Evolutionary conservation across 2,329 filamentous ascomycete species (phyloP), one percentile per base, ranked within the genome.

Genomic region (Botrytis hyacinthi): DNA sequence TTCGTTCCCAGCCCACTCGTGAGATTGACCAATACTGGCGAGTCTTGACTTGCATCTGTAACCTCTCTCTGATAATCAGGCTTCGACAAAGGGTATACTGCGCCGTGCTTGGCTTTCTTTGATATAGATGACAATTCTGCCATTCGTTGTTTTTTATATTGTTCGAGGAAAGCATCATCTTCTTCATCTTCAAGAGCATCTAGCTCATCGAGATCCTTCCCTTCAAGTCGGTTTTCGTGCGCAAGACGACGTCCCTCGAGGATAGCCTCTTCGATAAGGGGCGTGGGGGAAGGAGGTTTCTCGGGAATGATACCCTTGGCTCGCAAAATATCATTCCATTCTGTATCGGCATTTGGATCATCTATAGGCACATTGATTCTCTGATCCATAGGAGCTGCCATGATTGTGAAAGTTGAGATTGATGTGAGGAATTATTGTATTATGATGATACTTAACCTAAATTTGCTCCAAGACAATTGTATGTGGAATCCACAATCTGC

Each of bases 241-340:
- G 95, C 95, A 75, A 97, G 86, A 78, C 91, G 87, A 74, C 93
- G 89, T 20, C 93, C 96, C 84, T 97, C 93, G 32, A 92, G 83
- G 65, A 99, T 89, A 6, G 96, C 96, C 85, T 98, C 95, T 84
- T 99, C 92, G 79, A 99, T 98, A 85, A 97, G 91, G 10, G 95
- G 94, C 3, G 96, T 98, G 3, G 96, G 96, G 63, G 95, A 97
- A 4, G 95, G 94, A 0, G 95, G 94, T 82, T 97, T 98, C 82
- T 98, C 95, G n/a, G 96, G 96, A 75, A 99, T 98, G 77, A 99
- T 87, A 77, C 94, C 94, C 85, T 99, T 94, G 83, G 97, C 97
- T 78, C 96, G 93, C 73, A 99, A 90, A 80, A 99, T 99, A 78
- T 99, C 96, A 82, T 99, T 99, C 96, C 96, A 99, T 91, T 99